Percentiles rank a stretch among this genome's conserved stretches.
These are phyloP conservation scores for Nicotiana rustica DNA, from an alignment of 305 asterid genomes.

Conservation along the genomic window DNA sequence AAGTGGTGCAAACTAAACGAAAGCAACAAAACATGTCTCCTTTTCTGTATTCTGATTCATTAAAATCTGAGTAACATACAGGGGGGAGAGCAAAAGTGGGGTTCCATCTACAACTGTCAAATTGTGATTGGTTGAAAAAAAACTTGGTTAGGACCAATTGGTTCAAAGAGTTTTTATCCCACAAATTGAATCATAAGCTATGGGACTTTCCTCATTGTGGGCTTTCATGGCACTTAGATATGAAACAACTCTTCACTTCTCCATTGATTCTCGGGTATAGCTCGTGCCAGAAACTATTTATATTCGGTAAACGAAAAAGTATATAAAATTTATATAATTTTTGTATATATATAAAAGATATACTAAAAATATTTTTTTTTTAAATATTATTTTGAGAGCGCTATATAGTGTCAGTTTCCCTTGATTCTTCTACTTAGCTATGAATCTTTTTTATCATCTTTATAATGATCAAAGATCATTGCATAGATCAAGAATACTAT, in stretches of 20 bases:
- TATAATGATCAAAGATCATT: no score
- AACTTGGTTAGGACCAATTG: neutral
- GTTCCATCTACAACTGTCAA: neutral
- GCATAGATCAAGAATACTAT: no score
- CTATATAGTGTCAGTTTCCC: no score
- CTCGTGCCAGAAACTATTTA: no score
- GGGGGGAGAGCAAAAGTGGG: neutral
- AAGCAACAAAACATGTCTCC: constrained; percentile 18
- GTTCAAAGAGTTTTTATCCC: neutral
- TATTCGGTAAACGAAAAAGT: no score
- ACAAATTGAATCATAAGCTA: constrained; percentile 24
- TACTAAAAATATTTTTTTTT: no score
- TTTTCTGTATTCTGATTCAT: neutral
- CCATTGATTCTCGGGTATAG: neutral
- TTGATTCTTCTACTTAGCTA: no score
- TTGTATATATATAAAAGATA: no score
- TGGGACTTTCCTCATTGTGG: constrained; percentile 26
- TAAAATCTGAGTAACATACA: constrained; percentile 14
- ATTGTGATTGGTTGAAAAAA: neutral
- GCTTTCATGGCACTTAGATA: constrained; percentile 18
- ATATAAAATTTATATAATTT: no score
- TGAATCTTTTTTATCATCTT: no score
- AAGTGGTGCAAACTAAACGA: constrained; percentile 35
- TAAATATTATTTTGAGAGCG: no score
- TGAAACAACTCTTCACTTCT: neutral